Base-by-base conservation (phyloP, 208 protist genomes). In the Leptomonas seymouri region DNA sequence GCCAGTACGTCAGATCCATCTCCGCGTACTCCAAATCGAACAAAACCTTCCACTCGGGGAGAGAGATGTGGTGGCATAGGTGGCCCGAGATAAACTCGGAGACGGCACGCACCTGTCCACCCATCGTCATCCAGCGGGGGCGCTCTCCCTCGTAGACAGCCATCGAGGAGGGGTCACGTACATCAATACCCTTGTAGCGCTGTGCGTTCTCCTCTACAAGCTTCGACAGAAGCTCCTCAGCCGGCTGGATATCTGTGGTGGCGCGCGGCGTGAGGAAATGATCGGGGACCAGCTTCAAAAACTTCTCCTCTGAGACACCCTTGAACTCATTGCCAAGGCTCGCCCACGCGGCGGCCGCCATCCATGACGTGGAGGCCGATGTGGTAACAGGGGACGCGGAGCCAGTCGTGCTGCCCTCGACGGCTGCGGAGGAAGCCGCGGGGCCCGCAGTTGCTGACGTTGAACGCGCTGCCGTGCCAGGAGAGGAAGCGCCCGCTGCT, bases 21-120 rank as follows among this genome's bases (percentile, higher is more conserved):
- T 96, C 88, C 6, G 86, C 85, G 73, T 93, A 91, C 82, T 94
- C 81, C 11, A 96, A 59, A 70, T 96, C 91, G 71, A 96, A 94
- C n/a, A 96, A 72, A 39, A 67, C 59, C 64, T 81, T 85, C 89
- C 91, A 96, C 78, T 91, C 88, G 4, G 79, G 78, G 0, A 96
- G 75, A 1, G 89, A 90, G 45, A 96, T 91, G 77, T 96, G 91
- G 46, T 96, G 91, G 67, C 87, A 92, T 11, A 96, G 65, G 71
- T 96, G 91, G n/a, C 91, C 91, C 7, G 84, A 91, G 42, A 96
- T 92, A 60, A 96, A 96, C 78, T 96, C 88, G 11, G 84, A 86
- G 3, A 96, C 91, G 7, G 91, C 91, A 27, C 86, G 87, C 34
- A 93, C 87, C 61, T 96, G 85, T 27, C 86, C 82, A 20, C 88